phyloP scores from a whole-genome alignment of 495 filamentous ascomycete species.

The Annulohypoxylon stygium region DNA sequence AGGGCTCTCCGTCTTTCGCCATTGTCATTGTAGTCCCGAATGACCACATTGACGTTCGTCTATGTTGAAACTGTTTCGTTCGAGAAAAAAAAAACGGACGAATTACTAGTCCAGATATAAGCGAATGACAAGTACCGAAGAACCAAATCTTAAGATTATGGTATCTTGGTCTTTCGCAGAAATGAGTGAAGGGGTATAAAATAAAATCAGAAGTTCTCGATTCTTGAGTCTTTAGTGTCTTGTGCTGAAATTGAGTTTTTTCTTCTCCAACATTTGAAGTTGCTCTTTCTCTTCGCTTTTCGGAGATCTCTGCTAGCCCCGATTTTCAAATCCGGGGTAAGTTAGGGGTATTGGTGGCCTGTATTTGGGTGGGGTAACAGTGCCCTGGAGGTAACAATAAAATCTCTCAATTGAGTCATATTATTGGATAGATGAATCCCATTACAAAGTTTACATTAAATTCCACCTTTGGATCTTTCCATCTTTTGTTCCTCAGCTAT shows the following conservation, averaged over 20 bases:
- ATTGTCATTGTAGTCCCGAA: conserved; percentile 54
- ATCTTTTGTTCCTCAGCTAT: too few relatives aligned
- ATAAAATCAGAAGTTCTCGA: background rate
- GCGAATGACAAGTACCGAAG: background rate
- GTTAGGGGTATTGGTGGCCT: conserved; percentile 4
- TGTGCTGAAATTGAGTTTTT: conserved; percentile 3
- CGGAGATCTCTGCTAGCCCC: conserved; percentile 16
- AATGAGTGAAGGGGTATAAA: background rate
- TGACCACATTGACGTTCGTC: conserved; percentile 47
- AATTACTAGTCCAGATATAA: background rate
- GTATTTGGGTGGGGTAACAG: too few relatives aligned
- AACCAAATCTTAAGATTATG: background rate
- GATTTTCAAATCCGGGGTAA: conserved; percentile 42
- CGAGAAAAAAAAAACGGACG: background rate
- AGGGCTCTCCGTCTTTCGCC: conserved; percentile 48
- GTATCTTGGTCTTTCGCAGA: background rate
- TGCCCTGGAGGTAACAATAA: too few relatives aligned
- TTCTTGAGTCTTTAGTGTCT: conserved; percentile 19
- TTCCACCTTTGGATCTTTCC: too few relatives aligned
- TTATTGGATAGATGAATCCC: background rate
- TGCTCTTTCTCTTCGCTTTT: conserved; percentile 2
- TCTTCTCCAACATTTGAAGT: conserved; percentile 1
- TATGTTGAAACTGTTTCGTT: conserved; percentile 11
- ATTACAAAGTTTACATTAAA: too few relatives aligned
- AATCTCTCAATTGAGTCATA: background rate